Evolutionary conservation across 2,329 filamentous ascomycete genomes (phyloP).

Genomic region (Tolypocladium tundrense): DNA sequence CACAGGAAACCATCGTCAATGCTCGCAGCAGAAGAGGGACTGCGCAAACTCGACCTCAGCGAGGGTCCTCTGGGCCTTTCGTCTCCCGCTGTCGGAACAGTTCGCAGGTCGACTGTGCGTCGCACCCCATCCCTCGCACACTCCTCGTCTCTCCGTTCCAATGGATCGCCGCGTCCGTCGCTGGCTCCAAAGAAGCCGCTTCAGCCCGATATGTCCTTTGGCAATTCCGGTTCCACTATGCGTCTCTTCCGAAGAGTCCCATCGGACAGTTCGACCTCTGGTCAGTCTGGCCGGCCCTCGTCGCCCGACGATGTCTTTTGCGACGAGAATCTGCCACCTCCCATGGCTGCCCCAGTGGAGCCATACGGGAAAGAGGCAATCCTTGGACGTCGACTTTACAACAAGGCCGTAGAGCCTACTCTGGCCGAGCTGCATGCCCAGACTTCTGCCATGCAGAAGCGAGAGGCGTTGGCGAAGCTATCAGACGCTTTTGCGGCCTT

Average conservation of each 20-base stretch:
- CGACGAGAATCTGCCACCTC: constrained; percentile 56
- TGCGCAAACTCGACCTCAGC: constrained; percentile 50
- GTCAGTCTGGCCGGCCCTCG: constrained; percentile 23
- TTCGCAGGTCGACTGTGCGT: constrained; percentile 49
- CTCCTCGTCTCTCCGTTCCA: constrained; percentile 19
- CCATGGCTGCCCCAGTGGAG: constrained; percentile 34
- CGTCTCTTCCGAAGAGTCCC: constrained; percentile 80
- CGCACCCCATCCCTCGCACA: constrained; percentile 34
- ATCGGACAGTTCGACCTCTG: constrained; percentile 51
- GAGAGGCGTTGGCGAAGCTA: constrained; percentile 72
- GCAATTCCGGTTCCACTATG: constrained; percentile 85
- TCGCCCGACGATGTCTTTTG: constrained; percentile 32
- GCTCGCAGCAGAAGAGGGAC: constrained; percentile 47
- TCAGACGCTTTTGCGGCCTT: constrained; percentile 79
- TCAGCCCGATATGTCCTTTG: constrained; percentile 84
- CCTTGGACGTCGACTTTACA: constrained; percentile 72
- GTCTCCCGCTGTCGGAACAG: constrained; percentile 43
- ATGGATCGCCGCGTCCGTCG: constrained; percentile 32
- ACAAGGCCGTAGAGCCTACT: constrained; percentile 69
- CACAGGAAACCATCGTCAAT: constrained; percentile 47
- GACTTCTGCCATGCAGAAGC: constrained; percentile 54
- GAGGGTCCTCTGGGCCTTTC: constrained; percentile 48
- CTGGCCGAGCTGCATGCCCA: constrained; percentile 83
- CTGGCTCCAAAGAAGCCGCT: constrained; percentile 62
- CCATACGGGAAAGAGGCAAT: constrained; percentile 69